Conservation (phyloP, 1,139 yeast species). For the Blastobotrys niveus region DNA sequence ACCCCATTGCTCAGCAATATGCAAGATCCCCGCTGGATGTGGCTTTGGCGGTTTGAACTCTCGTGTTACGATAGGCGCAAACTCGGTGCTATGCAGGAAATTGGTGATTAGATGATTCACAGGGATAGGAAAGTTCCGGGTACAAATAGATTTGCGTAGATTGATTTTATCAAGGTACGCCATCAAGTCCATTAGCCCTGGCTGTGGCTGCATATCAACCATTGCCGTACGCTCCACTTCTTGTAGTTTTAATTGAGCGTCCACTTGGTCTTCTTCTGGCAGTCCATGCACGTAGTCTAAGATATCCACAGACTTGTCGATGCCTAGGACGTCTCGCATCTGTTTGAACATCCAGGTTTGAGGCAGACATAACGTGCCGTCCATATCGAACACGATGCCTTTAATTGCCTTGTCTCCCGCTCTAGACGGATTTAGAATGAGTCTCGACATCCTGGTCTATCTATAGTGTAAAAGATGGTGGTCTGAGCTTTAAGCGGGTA, state of each 20-base stretch:
- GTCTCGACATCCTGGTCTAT: slow-evolving; percentile 22
- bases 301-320: slow-evolving; percentile 46
- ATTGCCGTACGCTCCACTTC: slow-evolving; percentile 52
- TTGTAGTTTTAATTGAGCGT: slow-evolving; percentile 44
- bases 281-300: slow-evolving; percentile 44
- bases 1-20: slow-evolving; percentile 46
- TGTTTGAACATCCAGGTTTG: slow-evolving; percentile 62
- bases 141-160: slow-evolving; percentile 50
- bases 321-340: slow-evolving; percentile 54
- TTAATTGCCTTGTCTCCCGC: slow-evolving; percentile 36
- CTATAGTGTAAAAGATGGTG: neutral
- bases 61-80: slow-evolving; percentile 52
- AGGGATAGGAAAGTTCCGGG: slow-evolving; percentile 51
- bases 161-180: slow-evolving; percentile 8
- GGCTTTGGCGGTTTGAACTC: slow-evolving; percentile 63
- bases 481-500: too few species aligned
- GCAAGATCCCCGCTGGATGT: slow-evolving; percentile 51
- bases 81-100: slow-evolving; percentile 40
- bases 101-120: slow-evolving; percentile 45
- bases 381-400: slow-evolving; percentile 64
- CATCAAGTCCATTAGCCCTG: slow-evolving; percentile 36
- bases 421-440: slow-evolving; percentile 32
- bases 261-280: slow-evolving; percentile 37
- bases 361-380: slow-evolving; percentile 60
- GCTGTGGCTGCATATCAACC: slow-evolving; percentile 53